Evolutionary conservation across 768 basidiomycete genomes (phyloP).

Genomic region (Neoboletus magnificus): DNA sequence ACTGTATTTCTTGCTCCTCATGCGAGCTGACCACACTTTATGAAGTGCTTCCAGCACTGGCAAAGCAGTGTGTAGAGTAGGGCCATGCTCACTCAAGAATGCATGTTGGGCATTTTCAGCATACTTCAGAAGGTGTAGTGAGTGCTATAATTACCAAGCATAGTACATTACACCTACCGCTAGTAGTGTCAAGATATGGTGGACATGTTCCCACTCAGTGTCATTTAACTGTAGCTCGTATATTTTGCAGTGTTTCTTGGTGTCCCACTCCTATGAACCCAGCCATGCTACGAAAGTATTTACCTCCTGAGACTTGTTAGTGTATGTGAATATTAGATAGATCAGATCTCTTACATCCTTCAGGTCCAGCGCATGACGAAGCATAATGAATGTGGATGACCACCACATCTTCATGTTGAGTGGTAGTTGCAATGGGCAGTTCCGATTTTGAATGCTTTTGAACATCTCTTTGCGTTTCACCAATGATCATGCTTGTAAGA

Average conservation of each 20-base stretch:
- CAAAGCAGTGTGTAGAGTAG: neutral
- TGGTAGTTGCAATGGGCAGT: too few relatives aligned
- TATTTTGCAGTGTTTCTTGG: neutral
- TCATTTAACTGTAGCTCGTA: neutral
- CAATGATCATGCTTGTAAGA: neutral
- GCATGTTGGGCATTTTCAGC: neutral
- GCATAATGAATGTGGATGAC: neutral
- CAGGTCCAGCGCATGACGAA: neutral
- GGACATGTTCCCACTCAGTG: neutral
- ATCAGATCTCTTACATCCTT: neutral
- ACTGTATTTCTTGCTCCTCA: too few relatives aligned
- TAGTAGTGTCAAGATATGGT: neutral
- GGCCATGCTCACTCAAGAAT: neutral
- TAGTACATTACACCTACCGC: neutral
- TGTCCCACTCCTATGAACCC: neutral
- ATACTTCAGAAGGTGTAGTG: neutral
- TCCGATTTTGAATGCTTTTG: too few relatives aligned
- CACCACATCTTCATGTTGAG: neutral
- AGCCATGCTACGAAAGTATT: neutral
- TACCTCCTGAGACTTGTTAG: neutral
- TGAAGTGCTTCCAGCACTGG: neutral
- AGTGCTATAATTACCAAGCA: neutral
- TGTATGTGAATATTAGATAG: neutral
- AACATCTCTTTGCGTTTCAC: neutral
- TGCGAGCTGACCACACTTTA: neutral